Evolutionary conservation across 148 eudicot species (phyloP), one percentile per base, ranked within the genome.

Genomic region (Chenopodium formosanum): DNA sequence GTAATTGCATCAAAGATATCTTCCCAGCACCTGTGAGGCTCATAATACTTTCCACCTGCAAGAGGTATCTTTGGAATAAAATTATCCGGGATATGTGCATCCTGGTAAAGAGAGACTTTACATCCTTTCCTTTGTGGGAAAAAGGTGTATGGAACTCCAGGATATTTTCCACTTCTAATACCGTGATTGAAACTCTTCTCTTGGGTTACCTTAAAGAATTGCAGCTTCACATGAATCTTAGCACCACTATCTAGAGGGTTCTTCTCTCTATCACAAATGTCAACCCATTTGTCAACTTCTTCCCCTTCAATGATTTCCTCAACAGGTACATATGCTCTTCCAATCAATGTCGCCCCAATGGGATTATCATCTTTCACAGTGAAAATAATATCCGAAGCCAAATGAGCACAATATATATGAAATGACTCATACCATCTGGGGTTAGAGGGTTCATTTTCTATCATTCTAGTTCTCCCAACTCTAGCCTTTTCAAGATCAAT

Each of bases 11-110:
- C 97, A 74, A 93, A 91, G 37, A 93, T 70, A 82, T 93, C 94
- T 85, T 93, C 97, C 97, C 97, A 93, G 62, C 97, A 93, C 79
- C 97, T 88, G 75, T 89, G 91, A 68, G 94, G 91, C 88, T 91
- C 94, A 62, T 91, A 93, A 64, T 83, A 64, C 82, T 84, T 89
- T 40, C 92, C 94, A 47, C 91, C 94, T 32, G 91, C 83, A 69
- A 93, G 92, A 37, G 93, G 90, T 74, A 93, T 91, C 83, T 91
- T 88, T 1, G 94, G 97, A 73, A 91, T 82, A 76, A 92, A 92
- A 9, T 89, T 84, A 79, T 91, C 97, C 0, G 91, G 94, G 44
- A 92, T 84, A 79, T 92, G 97, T 37, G 94, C 97, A 86, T 92
- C 94, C 77, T 91, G 94, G 82, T 90, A 92, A 74, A 92, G 82